Evolutionary conservation across 2,329 filamentous ascomycete species (phyloP).

Genomic region (Colletotrichum shisoi): DNA sequence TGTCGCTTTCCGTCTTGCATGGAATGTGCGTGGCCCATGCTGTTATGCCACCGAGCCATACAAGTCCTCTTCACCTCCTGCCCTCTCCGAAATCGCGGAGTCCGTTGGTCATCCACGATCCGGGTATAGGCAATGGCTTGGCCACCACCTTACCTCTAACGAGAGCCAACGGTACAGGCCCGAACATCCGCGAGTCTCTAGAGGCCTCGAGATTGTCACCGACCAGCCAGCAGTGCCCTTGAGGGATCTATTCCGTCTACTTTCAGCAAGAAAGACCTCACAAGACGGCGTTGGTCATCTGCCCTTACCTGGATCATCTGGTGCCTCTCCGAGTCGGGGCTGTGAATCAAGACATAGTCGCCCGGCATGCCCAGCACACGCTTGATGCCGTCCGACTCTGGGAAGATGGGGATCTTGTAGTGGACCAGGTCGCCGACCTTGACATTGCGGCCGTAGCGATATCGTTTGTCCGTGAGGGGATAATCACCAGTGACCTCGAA

Average conservation of each 20-base stretch:
- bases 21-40: neutral
- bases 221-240: slow-evolving; percentile 89
- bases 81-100: slow-evolving; percentile 48
- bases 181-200: slow-evolving; percentile 85
- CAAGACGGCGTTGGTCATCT: slow-evolving; percentile 12
- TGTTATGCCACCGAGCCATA: neutral
- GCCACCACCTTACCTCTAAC: slow-evolving; percentile 83
- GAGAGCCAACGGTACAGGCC: slow-evolving; percentile 84
- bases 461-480: slow-evolving; percentile 72
- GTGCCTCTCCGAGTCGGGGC: slow-evolving; percentile 56
- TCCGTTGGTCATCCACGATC: slow-evolving; percentile 59
- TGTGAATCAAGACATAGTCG: slow-evolving; percentile 75
- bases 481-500: slow-evolving; percentile 73
- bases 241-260: slow-evolving; percentile 70
- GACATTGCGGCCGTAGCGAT: slow-evolving; percentile 70
- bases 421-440: slow-evolving; percentile 84
- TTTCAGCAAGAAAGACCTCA: slow-evolving; percentile 6
- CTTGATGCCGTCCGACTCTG: slow-evolving; percentile 72
- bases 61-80: neutral
- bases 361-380: slow-evolving; percentile 79
- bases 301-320: slow-evolving; percentile 70
- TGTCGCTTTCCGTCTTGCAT: neutral
- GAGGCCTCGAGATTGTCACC: slow-evolving; percentile 89
- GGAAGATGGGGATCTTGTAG: slow-evolving; percentile 76
- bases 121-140: slow-evolving; percentile 62